Evolutionary conservation across 805 yeast genomes (phyloP).

Genomic region (Lipomyces japonicus): DNA sequence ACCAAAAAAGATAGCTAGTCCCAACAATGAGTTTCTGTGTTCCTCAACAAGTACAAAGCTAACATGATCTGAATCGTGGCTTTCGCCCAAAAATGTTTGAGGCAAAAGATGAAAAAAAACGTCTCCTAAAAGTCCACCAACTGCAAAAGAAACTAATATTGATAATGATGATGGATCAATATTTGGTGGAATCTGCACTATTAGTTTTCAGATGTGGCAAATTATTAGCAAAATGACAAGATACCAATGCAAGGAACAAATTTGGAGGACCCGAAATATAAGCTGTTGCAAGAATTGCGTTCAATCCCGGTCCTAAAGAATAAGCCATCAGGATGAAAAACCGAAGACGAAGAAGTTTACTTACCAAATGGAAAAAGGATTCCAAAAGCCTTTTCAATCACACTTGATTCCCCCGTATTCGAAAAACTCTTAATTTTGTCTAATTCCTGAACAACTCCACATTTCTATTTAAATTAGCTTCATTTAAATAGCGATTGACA

Average conservation of each 20-base stretch:
- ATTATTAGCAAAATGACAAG: neutral
- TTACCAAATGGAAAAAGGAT: constrained; percentile 37
- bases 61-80: constrained; percentile 40
- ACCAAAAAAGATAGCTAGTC: constrained; percentile 57
- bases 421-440: constrained; percentile 32
- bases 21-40: constrained; percentile 47
- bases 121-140: constrained; percentile 74
- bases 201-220: neutral
- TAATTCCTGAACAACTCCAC: constrained; percentile 44
- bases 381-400: constrained; percentile 43
- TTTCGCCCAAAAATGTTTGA: constrained; percentile 57
- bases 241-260: constrained; percentile 46
- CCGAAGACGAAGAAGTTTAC: neutral
- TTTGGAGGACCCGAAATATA: constrained; percentile 66
- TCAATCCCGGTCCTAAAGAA: constrained; percentile 53
- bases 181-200: constrained; percentile 47
- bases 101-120: constrained; percentile 70
- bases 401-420: constrained; percentile 24
- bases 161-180: constrained; percentile 51
- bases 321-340: neutral
- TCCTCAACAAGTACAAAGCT: constrained; percentile 51
- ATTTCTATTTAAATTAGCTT: constrained; percentile 31
- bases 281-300: constrained; percentile 60
- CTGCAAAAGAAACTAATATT: constrained; percentile 63
- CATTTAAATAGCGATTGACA: neutral